Evolutionary conservation across 257 asterid species (phyloP).

Genomic region (Lycium ferocissimum): DNA sequence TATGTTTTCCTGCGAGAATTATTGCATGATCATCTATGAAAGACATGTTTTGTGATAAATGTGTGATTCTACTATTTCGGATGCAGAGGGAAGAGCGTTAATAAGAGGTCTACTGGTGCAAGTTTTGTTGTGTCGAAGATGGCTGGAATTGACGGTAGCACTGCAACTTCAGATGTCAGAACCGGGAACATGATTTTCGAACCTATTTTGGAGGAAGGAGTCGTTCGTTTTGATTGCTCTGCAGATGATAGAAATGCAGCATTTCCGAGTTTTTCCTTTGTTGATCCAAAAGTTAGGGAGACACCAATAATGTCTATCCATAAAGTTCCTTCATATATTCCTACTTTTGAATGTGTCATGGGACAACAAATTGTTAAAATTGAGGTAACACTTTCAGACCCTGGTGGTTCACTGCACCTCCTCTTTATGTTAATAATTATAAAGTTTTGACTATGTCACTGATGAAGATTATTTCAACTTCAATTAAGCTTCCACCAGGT

Average conservation of each 20-base stretch:
- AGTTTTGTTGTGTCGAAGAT: conserved; percentile 51
- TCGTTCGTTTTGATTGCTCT: conserved; percentile 91
- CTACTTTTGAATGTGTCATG: conserved; percentile 63
- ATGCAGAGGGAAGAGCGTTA: conserved; percentile 45
- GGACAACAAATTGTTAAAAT: conserved; percentile 75
- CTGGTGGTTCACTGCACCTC: not conserved
- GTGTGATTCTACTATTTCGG: conserved; percentile 35
- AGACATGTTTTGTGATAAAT: conserved; percentile 29
- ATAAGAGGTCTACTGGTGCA: conserved; percentile 44
- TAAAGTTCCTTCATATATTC: conserved; percentile 62
- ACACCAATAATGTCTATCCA: conserved; percentile 53
- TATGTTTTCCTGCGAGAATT: not conserved
- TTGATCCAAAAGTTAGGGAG: conserved; percentile 68
- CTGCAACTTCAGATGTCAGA: conserved; percentile 41
- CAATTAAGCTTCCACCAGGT: conserved; percentile 74
- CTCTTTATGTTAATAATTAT: not conserved
- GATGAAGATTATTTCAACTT: conserved; percentile 32
- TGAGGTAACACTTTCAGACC: conserved; percentile 53
- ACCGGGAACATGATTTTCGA: conserved; percentile 76
- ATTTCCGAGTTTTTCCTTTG: conserved; percentile 83
- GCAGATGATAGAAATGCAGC: conserved; percentile 71
- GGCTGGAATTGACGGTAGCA: conserved; percentile 57
- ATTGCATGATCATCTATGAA: conserved; percentile 21
- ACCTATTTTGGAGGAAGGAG: conserved; percentile 91
- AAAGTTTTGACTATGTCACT: not conserved